Evolutionary conservation across 805 yeast genomes (phyloP).

Genomic region (Spencermartinsiella europaea): DNA sequence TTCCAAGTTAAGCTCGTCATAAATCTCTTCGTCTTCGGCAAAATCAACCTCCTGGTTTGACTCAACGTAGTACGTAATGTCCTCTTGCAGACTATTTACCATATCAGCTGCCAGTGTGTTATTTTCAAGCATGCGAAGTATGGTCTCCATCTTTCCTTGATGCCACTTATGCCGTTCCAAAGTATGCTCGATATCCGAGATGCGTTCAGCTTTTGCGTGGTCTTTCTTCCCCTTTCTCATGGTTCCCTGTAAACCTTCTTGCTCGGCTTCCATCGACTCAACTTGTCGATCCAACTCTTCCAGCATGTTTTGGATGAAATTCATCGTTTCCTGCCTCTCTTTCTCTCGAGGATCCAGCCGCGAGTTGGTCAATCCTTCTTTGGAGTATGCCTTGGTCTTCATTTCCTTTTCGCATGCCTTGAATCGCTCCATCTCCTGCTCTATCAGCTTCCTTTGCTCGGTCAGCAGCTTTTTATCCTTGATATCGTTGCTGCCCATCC

Average conservation of each 20-base stretch:
- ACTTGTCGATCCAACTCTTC: slow-evolving; percentile 79
- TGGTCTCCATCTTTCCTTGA: slow-evolving; percentile 67
- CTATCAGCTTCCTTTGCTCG: slow-evolving; percentile 68
- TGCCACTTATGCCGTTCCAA: slow-evolving; percentile 77
- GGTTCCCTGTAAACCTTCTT: slow-evolving; percentile 48
- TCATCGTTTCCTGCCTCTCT: slow-evolving; percentile 67
- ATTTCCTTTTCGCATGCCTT: slow-evolving; percentile 89
- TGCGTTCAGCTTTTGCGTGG: slow-evolving; percentile 47
- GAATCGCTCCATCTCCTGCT: slow-evolving; percentile 79
- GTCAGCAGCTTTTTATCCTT: slow-evolving; percentile 79
- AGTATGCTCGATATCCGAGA: slow-evolving; percentile 57
- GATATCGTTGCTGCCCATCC: slow-evolving; percentile 88
- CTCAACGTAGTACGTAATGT: slow-evolving; percentile 88
- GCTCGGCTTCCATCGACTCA: slow-evolving; percentile 71
- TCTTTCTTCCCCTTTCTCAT: slow-evolving; percentile 59
- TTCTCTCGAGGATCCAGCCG: slow-evolving; percentile 73
- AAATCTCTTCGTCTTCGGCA: slow-evolving; percentile 87
- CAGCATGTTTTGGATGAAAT: slow-evolving; percentile 62
- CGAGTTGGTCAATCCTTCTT: slow-evolving; percentile 81
- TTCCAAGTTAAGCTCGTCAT: slow-evolving; percentile 75
- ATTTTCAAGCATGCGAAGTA: slow-evolving; percentile 71
- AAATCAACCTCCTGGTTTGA: slow-evolving; percentile 90
- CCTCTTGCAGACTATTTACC: slow-evolving; percentile 75
- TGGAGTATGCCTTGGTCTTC: slow-evolving; percentile 90
- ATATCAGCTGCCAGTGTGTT: slow-evolving; percentile 74